A percentile compares a stretch with the other conserved stretches of the same genome.
Conservation (phyloP, 495 filamentous ascomycete genomes). For the Annulohypoxylon nitens region DNA sequence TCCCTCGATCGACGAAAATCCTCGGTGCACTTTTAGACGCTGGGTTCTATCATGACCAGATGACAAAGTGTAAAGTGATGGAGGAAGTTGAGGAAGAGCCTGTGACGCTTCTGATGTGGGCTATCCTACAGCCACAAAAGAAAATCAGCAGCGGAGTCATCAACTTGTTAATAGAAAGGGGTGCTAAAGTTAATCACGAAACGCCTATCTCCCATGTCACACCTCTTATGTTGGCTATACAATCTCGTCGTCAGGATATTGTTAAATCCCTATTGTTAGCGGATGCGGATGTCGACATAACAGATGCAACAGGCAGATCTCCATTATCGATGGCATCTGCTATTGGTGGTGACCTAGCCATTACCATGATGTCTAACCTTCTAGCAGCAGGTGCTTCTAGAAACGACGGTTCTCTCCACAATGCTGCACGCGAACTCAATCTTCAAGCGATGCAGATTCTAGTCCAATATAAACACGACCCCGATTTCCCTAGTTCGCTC, state of each 20-base stretch:
- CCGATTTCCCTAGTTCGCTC: slow-evolving; percentile 63
- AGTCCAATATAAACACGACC: slow-evolving; percentile 60
- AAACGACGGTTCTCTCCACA: slow-evolving; percentile 66
- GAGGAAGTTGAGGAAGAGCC: slow-evolving; percentile 56
- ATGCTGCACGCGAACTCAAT: slow-evolving; percentile 62
- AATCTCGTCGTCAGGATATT: slow-evolving; percentile 57
- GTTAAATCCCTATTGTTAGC: slow-evolving; percentile 58
- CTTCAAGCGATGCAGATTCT: slow-evolving; percentile 58
- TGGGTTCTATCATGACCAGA: slow-evolving; percentile 63
- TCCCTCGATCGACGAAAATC: slow-evolving; percentile 59
- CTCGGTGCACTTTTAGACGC: slow-evolving; percentile 58
- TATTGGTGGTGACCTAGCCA: slow-evolving; percentile 61
- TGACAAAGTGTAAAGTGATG: slow-evolving; percentile 51
- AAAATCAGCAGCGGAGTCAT: slow-evolving; percentile 60
- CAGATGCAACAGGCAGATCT: slow-evolving; percentile 59
- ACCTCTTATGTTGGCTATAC: slow-evolving; percentile 63
- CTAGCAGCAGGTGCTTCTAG: slow-evolving; percentile 59
- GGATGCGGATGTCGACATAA: slow-evolving; percentile 61
- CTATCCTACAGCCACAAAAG: slow-evolving; percentile 63
- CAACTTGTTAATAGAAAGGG: slow-evolving; percentile 56
- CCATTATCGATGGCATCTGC: slow-evolving; percentile 62
- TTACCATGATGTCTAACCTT: slow-evolving; percentile 60
- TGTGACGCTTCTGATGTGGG: slow-evolving; percentile 62
- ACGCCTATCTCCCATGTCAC: slow-evolving; percentile 58
- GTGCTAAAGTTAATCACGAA: slow-evolving; percentile 63